Percentiles rank a stretch among this genome's conserved stretches.
Evolutionary conservation across 345 rosid genomes (phyloP).

Genomic region (Salix dunnii): DNA sequence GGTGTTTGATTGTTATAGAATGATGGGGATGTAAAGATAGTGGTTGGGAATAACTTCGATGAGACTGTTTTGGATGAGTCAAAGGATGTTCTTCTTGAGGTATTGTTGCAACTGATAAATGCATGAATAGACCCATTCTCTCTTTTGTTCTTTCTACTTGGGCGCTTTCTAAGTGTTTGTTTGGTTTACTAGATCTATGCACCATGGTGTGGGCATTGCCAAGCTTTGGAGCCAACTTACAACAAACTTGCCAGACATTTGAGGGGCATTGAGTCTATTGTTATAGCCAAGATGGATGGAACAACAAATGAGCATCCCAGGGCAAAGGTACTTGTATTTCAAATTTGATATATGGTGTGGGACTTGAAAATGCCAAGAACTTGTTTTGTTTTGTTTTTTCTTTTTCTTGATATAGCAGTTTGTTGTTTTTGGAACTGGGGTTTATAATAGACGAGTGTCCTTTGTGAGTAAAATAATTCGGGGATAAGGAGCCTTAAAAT

Average conservation of each 20-base stretch:
- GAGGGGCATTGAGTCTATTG: constrained; percentile 65
- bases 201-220: constrained; percentile 99
- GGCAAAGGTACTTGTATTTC: constrained; percentile 66
- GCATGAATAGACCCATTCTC: background rate
- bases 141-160: background rate
- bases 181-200: constrained; percentile 67
- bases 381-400: too few relatives aligned
- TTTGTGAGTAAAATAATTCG: too few relatives aligned
- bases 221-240: constrained; percentile 86
- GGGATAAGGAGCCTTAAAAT: too few relatives aligned
- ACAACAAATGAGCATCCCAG: constrained; percentile 96
- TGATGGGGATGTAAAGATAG: constrained; percentile 91
- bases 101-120: constrained; percentile 21
- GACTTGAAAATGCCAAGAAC: background rate
- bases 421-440: too few relatives aligned
- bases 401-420: too few relatives aligned
- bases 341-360: background rate
- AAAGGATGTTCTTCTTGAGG: constrained; percentile 98
- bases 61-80: constrained; percentile 90
- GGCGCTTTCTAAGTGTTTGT: constrained; percentile 2
- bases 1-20: constrained; percentile 45
- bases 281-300: constrained; percentile 99
- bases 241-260: constrained; percentile 93
- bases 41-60: constrained; percentile 89
- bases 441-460: too few relatives aligned